These are phyloP conservation scores for Ceratocystis smalleyi DNA, from an alignment of 2,329 filamentous ascomycete genomes.

Conservation along the genomic window DNA sequence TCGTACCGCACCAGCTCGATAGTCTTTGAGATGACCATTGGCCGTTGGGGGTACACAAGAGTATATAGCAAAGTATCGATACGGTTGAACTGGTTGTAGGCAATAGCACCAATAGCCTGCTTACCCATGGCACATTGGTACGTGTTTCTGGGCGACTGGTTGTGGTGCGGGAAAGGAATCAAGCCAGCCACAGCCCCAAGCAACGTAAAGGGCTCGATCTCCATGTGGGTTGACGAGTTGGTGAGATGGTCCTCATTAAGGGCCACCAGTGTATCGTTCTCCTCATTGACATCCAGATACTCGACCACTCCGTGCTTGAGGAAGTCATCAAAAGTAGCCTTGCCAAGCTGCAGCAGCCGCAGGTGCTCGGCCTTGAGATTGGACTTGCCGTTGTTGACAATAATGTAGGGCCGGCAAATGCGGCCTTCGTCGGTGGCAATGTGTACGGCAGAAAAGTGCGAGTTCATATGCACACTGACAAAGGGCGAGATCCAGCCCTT, in stretches of 20 bases:
- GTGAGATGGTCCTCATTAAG: slow-evolving; percentile 76
- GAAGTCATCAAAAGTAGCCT: slow-evolving; percentile 86
- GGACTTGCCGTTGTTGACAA: slow-evolving; percentile 76
- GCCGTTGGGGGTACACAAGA: slow-evolving; percentile 92
- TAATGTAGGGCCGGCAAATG: slow-evolving; percentile 88
- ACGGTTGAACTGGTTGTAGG: slow-evolving; percentile 92
- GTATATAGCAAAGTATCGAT: slow-evolving; percentile 94
- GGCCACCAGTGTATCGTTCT: slow-evolving; percentile 89
- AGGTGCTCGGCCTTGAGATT: slow-evolving; percentile 68
- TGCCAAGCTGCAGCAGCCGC: slow-evolving; percentile 64
- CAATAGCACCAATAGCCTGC: slow-evolving; percentile 86
- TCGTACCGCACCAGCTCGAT: slow-evolving; percentile 96
- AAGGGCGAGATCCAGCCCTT: slow-evolving; percentile 91
- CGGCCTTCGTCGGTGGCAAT: slow-evolving; percentile 94
- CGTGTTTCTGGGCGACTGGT: slow-evolving; percentile 95
- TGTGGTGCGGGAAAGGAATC: slow-evolving; percentile 96
- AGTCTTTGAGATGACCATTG: slow-evolving; percentile 92
- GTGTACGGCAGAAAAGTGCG: slow-evolving; percentile 79
- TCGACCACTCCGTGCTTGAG: slow-evolving; percentile 79
- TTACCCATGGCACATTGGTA: slow-evolving; percentile 93
- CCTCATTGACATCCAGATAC: slow-evolving; percentile 95
- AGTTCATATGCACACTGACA: slow-evolving; percentile 90
- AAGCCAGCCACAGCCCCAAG: slow-evolving; percentile 88
- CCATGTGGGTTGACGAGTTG: slow-evolving; percentile 74
- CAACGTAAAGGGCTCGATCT: slow-evolving; percentile 96